Percentiles rank a stretch among this genome's conserved stretches.
phyloP scores from a whole-genome alignment of 495 filamentous ascomycete species.

The Talaromyces adpressus region DNA sequence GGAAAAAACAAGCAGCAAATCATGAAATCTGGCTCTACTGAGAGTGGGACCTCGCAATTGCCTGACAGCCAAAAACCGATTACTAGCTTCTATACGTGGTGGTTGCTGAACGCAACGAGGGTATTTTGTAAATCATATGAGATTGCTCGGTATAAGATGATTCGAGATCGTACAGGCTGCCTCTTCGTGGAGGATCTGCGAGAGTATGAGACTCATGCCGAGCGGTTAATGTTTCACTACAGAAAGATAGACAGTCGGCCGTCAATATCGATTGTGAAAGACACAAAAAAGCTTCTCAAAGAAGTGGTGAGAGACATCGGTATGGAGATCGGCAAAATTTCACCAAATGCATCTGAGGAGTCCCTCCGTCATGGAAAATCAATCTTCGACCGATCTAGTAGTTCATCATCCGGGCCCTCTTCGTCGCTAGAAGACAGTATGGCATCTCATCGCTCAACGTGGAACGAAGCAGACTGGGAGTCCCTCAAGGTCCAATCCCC shows the following conservation, averaged over 20 bases:
- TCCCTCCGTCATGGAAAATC: conserved; percentile 48
- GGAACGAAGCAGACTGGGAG: conserved; percentile 23
- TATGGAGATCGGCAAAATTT: conserved; percentile 48
- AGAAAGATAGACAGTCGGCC: conserved; percentile 17
- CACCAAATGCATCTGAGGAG: conserved; percentile 42
- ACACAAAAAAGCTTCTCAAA: conserved; percentile 39
- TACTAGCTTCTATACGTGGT: conserved; percentile 39
- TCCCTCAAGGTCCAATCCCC: conserved; percentile 28
- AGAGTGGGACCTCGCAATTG: conserved; percentile 4
- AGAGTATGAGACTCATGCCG: conserved; percentile 62
- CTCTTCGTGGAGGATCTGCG: conserved; percentile 60
- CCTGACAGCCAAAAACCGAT: conserved; percentile 7
- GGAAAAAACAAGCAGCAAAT: conserved; percentile 30
- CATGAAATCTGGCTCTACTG: conserved; percentile 15
- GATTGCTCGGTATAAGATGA: conserved; percentile 51
- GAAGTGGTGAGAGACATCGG: conserved; percentile 45
- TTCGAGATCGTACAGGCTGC: conserved; percentile 15
- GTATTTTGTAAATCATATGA: conserved; percentile 60
- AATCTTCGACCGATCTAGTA: conserved; percentile 67
- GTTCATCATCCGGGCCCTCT: conserved; percentile 47
- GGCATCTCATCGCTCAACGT: conserved; percentile 26
- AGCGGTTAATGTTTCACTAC: conserved; percentile 39
- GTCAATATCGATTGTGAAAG: conserved; percentile 25
- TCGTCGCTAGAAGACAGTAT: conserved; percentile 32
- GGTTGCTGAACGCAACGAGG: conserved; percentile 53